These are phyloP conservation scores for Secale cereale DNA, from an alignment of 176 grass and related monocot genomes.

Conservation along the genomic window DNA sequence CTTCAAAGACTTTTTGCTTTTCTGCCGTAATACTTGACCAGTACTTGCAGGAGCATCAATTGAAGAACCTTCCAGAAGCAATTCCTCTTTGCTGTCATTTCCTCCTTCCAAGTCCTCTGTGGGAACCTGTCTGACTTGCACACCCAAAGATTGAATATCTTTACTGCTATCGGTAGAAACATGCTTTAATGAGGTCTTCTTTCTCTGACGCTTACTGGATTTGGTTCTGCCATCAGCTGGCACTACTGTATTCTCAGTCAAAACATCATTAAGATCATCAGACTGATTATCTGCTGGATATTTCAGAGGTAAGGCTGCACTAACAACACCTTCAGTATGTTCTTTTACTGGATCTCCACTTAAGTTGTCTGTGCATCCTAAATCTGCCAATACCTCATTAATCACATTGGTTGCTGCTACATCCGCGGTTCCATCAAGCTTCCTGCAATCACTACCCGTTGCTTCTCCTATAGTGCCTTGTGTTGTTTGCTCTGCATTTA, in stretches of 20 bases:
- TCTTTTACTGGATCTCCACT: background rate
- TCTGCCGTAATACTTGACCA: conserved; percentile 27
- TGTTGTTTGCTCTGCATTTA: conserved; percentile 29
- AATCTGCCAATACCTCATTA: conserved; percentile 40
- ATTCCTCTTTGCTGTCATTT: conserved; percentile 18
- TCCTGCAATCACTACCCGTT: conserved; percentile 14
- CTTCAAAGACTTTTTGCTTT: conserved; percentile 25
- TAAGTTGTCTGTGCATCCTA: conserved; percentile 25
- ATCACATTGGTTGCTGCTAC: conserved; percentile 1
- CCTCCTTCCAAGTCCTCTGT: conserved; percentile 17
- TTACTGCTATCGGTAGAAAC: background rate
- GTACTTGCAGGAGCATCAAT: background rate
- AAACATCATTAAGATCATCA: conserved; percentile 28
- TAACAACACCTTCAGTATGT: conserved; percentile 19
- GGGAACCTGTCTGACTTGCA: conserved; percentile 27
- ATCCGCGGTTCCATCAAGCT: conserved; percentile 30
- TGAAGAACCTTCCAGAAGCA: conserved; percentile 29
- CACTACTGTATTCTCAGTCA: conserved; percentile 19
- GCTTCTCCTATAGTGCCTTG: conserved; percentile 22
- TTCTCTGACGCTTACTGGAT: conserved; percentile 27
- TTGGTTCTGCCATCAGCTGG: conserved; percentile 33
- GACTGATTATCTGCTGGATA: conserved; percentile 22
- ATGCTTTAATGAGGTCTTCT: conserved; percentile 37
- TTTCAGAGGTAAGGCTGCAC: conserved; percentile 27
- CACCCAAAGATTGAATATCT: conserved; percentile 9